Evolutionary conservation across 164 flowering plant species (phyloP).

Genomic region (Magnolia changhungtana): DNA sequence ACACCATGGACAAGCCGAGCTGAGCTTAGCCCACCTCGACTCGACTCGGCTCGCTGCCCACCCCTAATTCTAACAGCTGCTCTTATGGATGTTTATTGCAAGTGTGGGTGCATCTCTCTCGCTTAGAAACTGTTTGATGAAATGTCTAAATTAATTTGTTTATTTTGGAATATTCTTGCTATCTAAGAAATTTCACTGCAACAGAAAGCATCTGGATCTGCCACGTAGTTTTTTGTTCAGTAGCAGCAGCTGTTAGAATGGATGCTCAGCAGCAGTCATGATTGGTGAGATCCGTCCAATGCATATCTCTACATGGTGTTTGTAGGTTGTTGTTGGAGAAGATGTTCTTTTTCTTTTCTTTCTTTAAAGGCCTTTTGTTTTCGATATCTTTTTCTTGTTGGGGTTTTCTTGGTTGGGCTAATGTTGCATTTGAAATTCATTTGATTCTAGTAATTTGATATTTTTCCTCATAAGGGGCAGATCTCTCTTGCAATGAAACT

Average conservation of each 20-base stretch:
- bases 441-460: not conserved
- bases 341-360: not conserved
- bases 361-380: not conserved
- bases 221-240: no score
- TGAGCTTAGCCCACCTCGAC: no score
- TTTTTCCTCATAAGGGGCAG: not conserved
- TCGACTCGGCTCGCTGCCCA: no score
- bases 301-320: not conserved
- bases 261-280: conserved; percentile 95
- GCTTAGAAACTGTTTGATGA: no score
- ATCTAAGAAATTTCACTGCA: no score
- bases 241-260: conserved; percentile 18
- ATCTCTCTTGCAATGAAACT: not conserved
- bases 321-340: not conserved
- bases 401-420: not conserved
- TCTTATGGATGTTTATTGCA: no score
- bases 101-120: no score
- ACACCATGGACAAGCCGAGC: no score
- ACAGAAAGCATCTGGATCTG: no score
- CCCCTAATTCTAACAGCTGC: no score
- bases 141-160: no score
- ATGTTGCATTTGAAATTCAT: conserved; percentile 1
- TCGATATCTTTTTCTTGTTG: not conserved
- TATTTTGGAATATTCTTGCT: no score
- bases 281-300: conserved; percentile 5